phyloP scores from a whole-genome alignment of 1,284 basidiomycete species.

The Mycena sp. region DNA sequence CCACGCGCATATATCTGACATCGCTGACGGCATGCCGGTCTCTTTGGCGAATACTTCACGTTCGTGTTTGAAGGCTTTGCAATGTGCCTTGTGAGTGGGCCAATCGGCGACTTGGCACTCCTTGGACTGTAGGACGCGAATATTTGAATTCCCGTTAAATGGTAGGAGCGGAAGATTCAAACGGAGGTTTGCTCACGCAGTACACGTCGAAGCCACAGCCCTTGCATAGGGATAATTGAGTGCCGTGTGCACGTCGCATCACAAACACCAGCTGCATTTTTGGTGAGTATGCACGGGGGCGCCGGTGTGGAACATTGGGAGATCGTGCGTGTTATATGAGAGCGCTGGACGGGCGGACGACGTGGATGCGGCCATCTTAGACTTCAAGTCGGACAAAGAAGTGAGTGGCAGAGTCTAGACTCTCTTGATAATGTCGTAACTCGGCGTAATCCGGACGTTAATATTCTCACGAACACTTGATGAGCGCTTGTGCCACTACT shows the following conservation, averaged over 20 bases:
- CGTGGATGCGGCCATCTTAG: too few relatives aligned
- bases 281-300: conserved; percentile 6
- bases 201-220: conserved; percentile 10
- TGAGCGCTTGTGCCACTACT: too few relatives aligned
- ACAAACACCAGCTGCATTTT: conserved; percentile 4
- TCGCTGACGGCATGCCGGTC: conserved; percentile 9
- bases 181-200: conserved; percentile 15
- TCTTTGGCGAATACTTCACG: neutral
- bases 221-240: conserved; percentile 3
- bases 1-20: conserved; percentile 17
- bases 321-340: too few relatives aligned
- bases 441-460: too few relatives aligned
- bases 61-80: conserved; percentile 6
- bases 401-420: too few relatives aligned
- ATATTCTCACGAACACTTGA: too few relatives aligned
- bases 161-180: neutral
- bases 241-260: conserved; percentile 9
- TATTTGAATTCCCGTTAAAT: neutral
- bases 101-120: conserved; percentile 28
- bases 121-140: conserved; percentile 14
- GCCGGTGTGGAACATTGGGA: conserved; percentile 9
- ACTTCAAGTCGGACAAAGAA: too few relatives aligned
- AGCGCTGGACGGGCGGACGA: too few relatives aligned
- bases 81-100: conserved; percentile 17
- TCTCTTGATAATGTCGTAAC: too few relatives aligned